These are phyloP conservation scores for Bidens hawaiensis DNA, from an alignment of 140 eudicot species.

Conservation along the genomic window DNA sequence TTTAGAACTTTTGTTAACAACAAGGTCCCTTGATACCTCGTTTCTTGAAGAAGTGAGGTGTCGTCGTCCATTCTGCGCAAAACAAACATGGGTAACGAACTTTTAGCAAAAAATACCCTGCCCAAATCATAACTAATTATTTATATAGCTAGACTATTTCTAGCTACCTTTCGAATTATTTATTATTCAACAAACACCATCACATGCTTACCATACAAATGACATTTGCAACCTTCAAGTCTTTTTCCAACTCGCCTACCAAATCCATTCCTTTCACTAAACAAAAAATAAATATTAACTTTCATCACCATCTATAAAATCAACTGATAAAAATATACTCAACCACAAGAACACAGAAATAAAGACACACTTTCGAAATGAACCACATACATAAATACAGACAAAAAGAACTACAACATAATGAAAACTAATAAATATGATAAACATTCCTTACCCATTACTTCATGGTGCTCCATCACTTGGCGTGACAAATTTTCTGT, in stretches of 20 bases:
- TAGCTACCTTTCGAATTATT: slow-evolving; percentile 20
- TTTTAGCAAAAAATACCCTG: neutral
- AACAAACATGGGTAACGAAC: slow-evolving; percentile 22
- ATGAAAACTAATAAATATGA: neutral
- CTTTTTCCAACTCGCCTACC: slow-evolving; percentile 93
- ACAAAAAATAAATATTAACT: slow-evolving; percentile 17
- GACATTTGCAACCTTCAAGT: slow-evolving; percentile 95
- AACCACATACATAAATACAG: neutral
- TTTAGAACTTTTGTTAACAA: slow-evolving; percentile 70
- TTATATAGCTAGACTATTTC: slow-evolving; percentile 15
- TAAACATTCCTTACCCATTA: slow-evolving; percentile 74
- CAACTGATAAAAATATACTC: slow-evolving; percentile 10
- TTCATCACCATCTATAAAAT: slow-evolving; percentile 9
- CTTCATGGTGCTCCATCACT: slow-evolving; percentile 97
- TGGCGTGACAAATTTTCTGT: slow-evolving; percentile 80
- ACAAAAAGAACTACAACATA: neutral
- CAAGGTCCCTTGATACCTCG: slow-evolving; percentile 96
- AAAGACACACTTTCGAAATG: neutral
- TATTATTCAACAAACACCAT: slow-evolving; percentile 13
- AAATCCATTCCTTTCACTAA: slow-evolving; percentile 97
- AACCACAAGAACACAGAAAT: slow-evolving; percentile 11
- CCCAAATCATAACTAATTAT: neutral
- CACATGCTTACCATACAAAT: slow-evolving; percentile 95
- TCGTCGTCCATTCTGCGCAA: slow-evolving; percentile 90
- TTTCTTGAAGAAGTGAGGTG: slow-evolving; percentile 90